These are phyloP conservation scores for Fusarium multiceps DNA, from an alignment of 2,329 filamentous ascomycete species.

Conservation along the genomic window DNA sequence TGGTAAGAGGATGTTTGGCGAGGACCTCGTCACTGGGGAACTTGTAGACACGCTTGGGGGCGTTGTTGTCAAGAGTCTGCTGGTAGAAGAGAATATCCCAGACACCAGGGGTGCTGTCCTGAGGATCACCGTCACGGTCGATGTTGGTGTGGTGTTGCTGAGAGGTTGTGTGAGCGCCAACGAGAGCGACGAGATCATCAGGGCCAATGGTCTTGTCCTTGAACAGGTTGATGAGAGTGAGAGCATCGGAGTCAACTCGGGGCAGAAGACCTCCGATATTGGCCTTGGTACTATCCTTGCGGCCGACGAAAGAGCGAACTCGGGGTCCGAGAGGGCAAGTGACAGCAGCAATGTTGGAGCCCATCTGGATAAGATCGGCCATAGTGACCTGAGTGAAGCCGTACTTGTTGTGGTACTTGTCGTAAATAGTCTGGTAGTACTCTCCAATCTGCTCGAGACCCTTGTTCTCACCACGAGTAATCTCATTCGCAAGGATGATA, in stretches of 20 bases:
- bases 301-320: conserved; percentile 63
- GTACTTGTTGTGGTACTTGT: conserved; percentile 51
- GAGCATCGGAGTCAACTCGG: conserved; percentile 55
- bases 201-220: conserved; percentile 64
- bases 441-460: conserved; percentile 59
- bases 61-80: conserved; percentile 49
- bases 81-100: conserved; percentile 66
- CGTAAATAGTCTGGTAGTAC: conserved; percentile 54
- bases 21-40: conserved; percentile 57
- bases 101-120: conserved; percentile 63
- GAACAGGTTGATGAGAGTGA: conserved; percentile 62
- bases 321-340: conserved; percentile 59
- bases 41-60: conserved; percentile 54
- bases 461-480: conserved; percentile 57
- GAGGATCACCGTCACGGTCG: conserved; percentile 55
- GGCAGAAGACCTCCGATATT: conserved; percentile 59
- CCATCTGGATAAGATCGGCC: conserved; percentile 67
- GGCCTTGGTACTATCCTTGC: conserved; percentile 56
- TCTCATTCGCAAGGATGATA: conserved; percentile 55
- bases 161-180: conserved; percentile 65
- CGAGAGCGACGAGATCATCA: conserved; percentile 62
- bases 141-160: conserved; percentile 60
- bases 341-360: conserved; percentile 61
- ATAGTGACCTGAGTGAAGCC: conserved; percentile 57
- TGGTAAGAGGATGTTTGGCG: conserved; percentile 51